Evolutionary conservation across 2,329 filamentous ascomycete species (phyloP).

Genomic region (Knufia petricola): DNA sequence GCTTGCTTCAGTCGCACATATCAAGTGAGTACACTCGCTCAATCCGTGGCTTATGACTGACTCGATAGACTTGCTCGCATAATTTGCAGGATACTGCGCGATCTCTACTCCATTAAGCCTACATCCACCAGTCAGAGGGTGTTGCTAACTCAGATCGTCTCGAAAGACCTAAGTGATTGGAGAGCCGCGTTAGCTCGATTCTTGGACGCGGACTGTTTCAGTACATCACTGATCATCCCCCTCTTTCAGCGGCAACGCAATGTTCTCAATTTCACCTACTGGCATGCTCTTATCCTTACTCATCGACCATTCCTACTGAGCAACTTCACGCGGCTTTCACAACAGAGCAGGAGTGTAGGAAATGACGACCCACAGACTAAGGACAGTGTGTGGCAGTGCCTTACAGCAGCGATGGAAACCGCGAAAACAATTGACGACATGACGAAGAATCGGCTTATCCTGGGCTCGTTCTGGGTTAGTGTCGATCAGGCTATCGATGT

Average conservation of each 20-base stretch:
- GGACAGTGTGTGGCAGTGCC: constrained; percentile 27
- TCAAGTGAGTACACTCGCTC: constrained; percentile 21
- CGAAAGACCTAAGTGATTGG: constrained; percentile 30
- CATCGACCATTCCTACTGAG: constrained; percentile 32
- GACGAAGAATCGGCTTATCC: constrained; percentile 29
- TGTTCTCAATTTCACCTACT: constrained; percentile 35
- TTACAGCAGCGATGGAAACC: constrained; percentile 34
- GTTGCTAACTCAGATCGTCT: constrained; percentile 25
- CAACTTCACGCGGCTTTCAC: constrained; percentile 23
- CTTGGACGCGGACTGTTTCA: constrained; percentile 32
- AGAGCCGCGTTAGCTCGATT: constrained; percentile 29
- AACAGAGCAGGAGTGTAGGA: constrained; percentile 11
- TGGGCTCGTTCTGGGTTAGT: constrained; percentile 35
- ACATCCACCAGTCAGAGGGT: constrained; percentile 8
- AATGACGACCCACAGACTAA: constrained; percentile 18
- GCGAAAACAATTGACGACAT: constrained; percentile 33
- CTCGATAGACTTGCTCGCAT: constrained; percentile 31
- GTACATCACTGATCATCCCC: constrained; percentile 26
- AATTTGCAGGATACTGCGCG: constrained; percentile 35
- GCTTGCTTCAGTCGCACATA: constrained; percentile 38
- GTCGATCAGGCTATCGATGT: not conserved
- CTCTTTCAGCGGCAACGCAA: constrained; percentile 36
- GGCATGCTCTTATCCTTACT: constrained; percentile 35
- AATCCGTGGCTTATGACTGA: not conserved
- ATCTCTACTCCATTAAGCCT: constrained; percentile 30